These are phyloP conservation scores for Ceratobasidium sp. DNA, from an alignment of 1,284 basidiomycete species.

Conservation along the genomic window DNA sequence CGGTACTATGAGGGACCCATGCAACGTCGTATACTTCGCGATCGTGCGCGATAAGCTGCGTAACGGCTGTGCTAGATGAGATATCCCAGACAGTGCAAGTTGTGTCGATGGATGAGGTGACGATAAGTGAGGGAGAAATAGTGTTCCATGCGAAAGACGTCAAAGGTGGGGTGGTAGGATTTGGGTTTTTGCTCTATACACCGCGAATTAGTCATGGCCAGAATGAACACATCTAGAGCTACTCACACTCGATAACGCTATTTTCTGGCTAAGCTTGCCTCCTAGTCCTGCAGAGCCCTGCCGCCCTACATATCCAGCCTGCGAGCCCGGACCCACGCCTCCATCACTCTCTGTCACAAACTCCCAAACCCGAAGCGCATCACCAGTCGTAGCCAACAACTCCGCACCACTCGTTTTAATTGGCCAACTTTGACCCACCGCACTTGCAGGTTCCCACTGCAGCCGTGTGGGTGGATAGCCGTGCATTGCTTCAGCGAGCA, in stretches of 20 bases:
- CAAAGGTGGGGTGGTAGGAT: slow-evolving; percentile 85
- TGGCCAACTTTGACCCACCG: slow-evolving; percentile 71
- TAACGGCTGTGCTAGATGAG: slow-evolving; percentile 94
- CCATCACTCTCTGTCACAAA: slow-evolving; percentile 69
- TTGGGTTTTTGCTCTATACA: slow-evolving; percentile 86
- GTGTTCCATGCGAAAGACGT: slow-evolving; percentile 98
- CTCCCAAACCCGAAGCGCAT: slow-evolving; percentile 92
- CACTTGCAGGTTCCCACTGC: slow-evolving; percentile 84
- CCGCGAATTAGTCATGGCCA: slow-evolving; percentile 22
- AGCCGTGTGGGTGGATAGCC: slow-evolving; percentile 88
- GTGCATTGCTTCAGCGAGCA: slow-evolving; percentile 82
- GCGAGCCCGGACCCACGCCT: slow-evolving; percentile 66
- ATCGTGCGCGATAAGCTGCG: slow-evolving; percentile 98
- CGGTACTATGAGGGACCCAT: slow-evolving; percentile 97
- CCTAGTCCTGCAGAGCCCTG: slow-evolving; percentile 57
- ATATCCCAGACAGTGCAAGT: slow-evolving; percentile 99
- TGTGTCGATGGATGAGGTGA: slow-evolving; percentile 96
- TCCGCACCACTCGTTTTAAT: slow-evolving; percentile 65
- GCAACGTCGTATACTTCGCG: slow-evolving; percentile 97
- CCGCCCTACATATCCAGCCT: slow-evolving; percentile 73
- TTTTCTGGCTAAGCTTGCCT: slow-evolving; percentile 70
- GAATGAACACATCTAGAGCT: neutral
- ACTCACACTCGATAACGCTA: slow-evolving; percentile 86
- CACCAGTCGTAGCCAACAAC: slow-evolving; percentile 90
- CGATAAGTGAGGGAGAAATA: slow-evolving; percentile 86